Conservation (phyloP, 148 eudicot genomes). For the Rhododendron mucronatum region DNA sequence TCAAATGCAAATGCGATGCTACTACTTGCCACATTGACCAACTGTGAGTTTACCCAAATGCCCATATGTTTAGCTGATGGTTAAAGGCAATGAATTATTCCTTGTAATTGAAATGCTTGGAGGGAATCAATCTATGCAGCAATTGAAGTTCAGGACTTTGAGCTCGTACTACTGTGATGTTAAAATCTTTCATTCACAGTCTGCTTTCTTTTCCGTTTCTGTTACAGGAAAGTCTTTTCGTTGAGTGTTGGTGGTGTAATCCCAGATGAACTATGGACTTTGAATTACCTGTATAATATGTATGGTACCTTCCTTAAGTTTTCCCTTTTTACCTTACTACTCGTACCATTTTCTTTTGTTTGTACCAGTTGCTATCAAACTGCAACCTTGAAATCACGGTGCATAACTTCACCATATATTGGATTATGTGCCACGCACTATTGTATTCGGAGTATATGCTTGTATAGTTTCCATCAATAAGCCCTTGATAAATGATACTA, state of each 20-base stretch:
- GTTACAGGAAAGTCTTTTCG: constrained; percentile 59
- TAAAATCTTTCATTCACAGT: not conserved
- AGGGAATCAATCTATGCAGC: too few relatives aligned
- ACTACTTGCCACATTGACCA: constrained; percentile 56
- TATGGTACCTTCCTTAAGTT: constrained; percentile 19
- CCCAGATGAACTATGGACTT: constrained; percentile 75
- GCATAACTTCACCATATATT: not conserved
- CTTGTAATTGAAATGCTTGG: too few relatives aligned
- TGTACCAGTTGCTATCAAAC: not conserved
- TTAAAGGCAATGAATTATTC: too few relatives aligned
- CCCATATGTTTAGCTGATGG: too few relatives aligned
- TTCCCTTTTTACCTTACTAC: not conserved
- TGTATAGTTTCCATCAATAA: not conserved
- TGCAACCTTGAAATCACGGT: not conserved
- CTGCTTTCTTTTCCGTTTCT: not conserved
- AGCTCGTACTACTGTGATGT: too few relatives aligned
- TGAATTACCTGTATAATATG: constrained; percentile 58
- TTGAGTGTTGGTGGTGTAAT: constrained; percentile 47
- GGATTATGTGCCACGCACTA: not conserved
- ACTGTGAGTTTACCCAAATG: constrained; percentile 32
- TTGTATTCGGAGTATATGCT: not conserved
- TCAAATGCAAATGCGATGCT: constrained; percentile 60
- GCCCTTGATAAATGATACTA: too few relatives aligned
- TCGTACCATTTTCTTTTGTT: not conserved
- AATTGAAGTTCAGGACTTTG: not conserved